Base-by-base conservation (phyloP, 176 grass and related monocot genomes). In the Paspalum notatum region DNA sequence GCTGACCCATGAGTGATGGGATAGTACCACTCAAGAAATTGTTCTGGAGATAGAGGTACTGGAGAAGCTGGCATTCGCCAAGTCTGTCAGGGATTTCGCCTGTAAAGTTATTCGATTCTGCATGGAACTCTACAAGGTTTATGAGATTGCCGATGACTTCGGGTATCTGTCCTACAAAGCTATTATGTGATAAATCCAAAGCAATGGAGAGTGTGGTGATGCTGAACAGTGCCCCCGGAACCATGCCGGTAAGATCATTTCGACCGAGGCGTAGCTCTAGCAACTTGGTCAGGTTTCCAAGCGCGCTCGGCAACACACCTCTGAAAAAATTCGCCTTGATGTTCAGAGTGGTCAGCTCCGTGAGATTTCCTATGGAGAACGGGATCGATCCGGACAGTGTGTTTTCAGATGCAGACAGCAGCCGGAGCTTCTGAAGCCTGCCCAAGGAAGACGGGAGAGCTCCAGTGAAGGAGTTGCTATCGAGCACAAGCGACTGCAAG, bases 381-480 rank as follows among this genome's bases (percentile, higher is more conserved):
- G 67, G 80, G n/a, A 87, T 58, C 5, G 32, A 48, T 0, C 84
- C 84, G 49, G n/a, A 59, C 3, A 90, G 12, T 4, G 49, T 71
- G 18, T 90, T 90, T 1, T 43, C n/a, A 6, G 14, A 52, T 17
- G 16, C 50, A 52, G 50, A 52, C 15, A 52, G 13, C 15, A 52
- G 50, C 50, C 50, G 15, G 17, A 52, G 50, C 6, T 52, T 52
- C 11, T 52, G 15, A 4, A 52, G 50, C 5, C 5, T 38, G 14
- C 83, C 21, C 5, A 92, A 37, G 12, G 86, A 78, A 21, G 78
- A 69, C 1, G 86, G 90, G 75, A 91, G 87, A 53, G 10, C 20
- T 26, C 86, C 90, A 5, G 59, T 74, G 52, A 91, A 75, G 20
- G 13, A 62, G 64, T 85, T 88, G 1, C 32, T 32, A 16, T 4